A percentile compares a stretch with the other conserved stretches of the same genome.
These are phyloP conservation scores for Penicillium sp. DNA, from an alignment of 2,329 filamentous ascomycete genomes.

Conservation along the genomic window DNA sequence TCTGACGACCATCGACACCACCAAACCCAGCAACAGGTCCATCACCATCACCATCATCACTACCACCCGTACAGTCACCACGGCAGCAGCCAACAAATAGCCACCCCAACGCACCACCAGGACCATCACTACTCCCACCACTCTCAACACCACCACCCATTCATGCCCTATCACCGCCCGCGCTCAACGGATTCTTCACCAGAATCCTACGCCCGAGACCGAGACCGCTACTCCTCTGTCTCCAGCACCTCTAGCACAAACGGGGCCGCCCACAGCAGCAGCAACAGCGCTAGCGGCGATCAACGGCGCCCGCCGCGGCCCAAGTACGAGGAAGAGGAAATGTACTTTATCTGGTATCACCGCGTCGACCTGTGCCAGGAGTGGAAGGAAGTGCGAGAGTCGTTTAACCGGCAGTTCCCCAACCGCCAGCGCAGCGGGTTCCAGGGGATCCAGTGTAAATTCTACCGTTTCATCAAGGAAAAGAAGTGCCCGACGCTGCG, in stretches of 20 bases:
- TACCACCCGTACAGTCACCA: not conserved
- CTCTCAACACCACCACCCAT: constrained; percentile 32
- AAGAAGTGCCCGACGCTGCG: constrained; percentile 51
- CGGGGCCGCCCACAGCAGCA: constrained; percentile 44
- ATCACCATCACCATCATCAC: constrained; percentile 2
- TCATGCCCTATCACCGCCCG: constrained; percentile 30
- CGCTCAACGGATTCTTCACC: constrained; percentile 41
- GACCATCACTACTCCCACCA: not conserved
- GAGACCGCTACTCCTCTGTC: constrained; percentile 48
- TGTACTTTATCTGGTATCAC: constrained; percentile 57
- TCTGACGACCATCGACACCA: constrained; percentile 3
- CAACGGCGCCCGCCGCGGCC: constrained; percentile 49
- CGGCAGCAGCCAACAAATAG: constrained; percentile 20
- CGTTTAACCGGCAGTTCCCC: constrained; percentile 51
- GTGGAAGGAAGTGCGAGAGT: constrained; percentile 52
- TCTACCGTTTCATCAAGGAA: constrained; percentile 54
- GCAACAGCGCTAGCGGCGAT: constrained; percentile 37
- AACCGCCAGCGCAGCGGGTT: constrained; percentile 45
- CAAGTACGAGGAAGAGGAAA: constrained; percentile 54
- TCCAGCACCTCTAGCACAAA: constrained; percentile 45
- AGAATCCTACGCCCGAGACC: constrained; percentile 43
- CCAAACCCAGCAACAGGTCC: not conserved
- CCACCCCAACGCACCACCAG: constrained; percentile 8
- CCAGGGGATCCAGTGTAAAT: constrained; percentile 56
- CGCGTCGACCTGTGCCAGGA: constrained; percentile 52